Percentiles rank a stretch among this genome's conserved stretches.
These are phyloP conservation scores for Dacryopinax primogenitus DNA, from an alignment of 768 basidiomycete species.

Conservation along the genomic window DNA sequence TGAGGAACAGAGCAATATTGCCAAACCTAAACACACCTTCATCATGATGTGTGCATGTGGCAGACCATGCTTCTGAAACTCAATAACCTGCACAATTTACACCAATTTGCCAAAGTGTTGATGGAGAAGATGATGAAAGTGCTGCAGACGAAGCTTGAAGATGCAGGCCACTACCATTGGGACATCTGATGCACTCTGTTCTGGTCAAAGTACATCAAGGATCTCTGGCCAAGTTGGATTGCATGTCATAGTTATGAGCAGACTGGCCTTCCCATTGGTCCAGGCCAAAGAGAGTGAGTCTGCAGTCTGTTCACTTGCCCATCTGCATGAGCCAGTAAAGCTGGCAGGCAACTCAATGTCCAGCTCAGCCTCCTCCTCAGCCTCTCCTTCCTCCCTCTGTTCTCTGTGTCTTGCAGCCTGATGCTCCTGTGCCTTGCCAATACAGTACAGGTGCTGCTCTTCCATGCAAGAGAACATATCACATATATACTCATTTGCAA, in stretches of 20 bases:
- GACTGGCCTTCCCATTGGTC: constrained; percentile 24
- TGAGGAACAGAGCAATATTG: neutral
- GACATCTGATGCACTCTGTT: constrained; percentile 28
- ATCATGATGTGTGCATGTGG: constrained; percentile 34
- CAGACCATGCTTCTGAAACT: constrained; percentile 35
- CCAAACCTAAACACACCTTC: constrained; percentile 23
- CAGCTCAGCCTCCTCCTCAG: neutral
- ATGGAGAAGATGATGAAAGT: constrained; percentile 26
- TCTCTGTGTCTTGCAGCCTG: neutral
- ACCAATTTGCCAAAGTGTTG: constrained; percentile 22
- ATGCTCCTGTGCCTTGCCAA: constrained; percentile 11
- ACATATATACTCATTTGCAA: constrained; percentile 9
- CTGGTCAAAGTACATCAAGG: constrained; percentile 21
- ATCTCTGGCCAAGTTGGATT: constrained; percentile 35
- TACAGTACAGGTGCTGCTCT: constrained; percentile 4
- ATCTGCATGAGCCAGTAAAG: constrained; percentile 9
- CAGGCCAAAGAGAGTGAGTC: constrained; percentile 30
- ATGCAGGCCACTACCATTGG: constrained; percentile 30
- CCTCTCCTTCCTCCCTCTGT: neutral
- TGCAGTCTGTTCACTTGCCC: neutral
- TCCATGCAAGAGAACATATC: constrained; percentile 10
- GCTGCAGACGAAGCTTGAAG: constrained; percentile 27
- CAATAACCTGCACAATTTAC: constrained; percentile 28
- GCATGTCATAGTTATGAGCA: constrained; percentile 34
- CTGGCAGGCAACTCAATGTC: constrained; percentile 8